phyloP scores from a whole-genome alignment of 345 rosid genomes.

The Eucalyptus pauciflora region DNA sequence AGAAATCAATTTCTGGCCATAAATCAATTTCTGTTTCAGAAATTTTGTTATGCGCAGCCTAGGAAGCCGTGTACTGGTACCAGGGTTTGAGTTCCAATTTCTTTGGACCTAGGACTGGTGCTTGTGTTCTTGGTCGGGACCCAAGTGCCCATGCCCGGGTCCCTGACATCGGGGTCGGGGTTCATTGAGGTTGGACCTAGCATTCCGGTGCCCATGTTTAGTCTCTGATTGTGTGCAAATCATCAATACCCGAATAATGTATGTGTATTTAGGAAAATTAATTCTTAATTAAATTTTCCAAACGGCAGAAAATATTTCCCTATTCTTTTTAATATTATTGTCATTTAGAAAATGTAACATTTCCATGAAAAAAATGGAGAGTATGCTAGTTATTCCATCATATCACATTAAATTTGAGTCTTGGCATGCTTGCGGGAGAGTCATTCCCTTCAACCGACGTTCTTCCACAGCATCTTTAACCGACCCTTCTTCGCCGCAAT shows the following conservation, averaged over 20 bases:
- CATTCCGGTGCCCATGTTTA: neutral
- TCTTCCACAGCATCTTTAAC: neutral
- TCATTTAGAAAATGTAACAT: accelerated
- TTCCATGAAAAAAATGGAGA: neutral
- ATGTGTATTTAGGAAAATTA: no score
- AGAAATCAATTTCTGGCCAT: no score
- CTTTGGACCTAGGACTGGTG: neutral
- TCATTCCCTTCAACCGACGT: neutral
- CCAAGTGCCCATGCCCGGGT: accelerated
- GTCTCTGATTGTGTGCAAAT: neutral
- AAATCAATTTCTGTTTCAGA: no score
- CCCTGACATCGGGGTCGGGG: accelerated
- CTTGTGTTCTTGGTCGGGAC: neutral
- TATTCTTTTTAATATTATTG: no score
- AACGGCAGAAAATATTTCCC: accelerated
- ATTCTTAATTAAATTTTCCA: no score
- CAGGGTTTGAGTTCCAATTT: accelerated
- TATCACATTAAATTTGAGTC: neutral
- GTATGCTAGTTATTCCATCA: neutral
- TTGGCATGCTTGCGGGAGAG: neutral
- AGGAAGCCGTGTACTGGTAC: no score
- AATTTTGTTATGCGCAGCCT: no score
- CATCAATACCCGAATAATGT: accelerated
- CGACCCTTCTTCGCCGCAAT: neutral
- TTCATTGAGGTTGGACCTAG: neutral